A percentile compares a stretch with the other conserved stretches of the same genome.
Conservation (phyloP, 148 eudicot genomes). For the Pharnaceum exiguum region DNA sequence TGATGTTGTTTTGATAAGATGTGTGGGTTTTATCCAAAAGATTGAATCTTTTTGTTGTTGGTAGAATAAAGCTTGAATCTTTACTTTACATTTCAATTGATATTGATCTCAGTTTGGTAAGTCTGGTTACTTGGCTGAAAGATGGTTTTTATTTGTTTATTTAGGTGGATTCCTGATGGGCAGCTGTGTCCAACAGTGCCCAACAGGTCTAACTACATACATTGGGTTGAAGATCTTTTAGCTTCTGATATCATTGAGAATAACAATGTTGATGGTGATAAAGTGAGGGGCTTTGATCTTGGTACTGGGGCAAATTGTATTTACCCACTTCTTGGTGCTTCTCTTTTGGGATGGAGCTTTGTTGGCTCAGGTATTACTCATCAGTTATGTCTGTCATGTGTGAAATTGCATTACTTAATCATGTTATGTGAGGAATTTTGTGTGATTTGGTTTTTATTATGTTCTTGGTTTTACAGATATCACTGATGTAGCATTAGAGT, state of each 20-base stretch:
- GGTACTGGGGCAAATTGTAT: slow-evolving; percentile 97
- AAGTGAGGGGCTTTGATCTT: slow-evolving; percentile 79
- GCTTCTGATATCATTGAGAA: slow-evolving; percentile 60
- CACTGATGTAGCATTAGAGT: slow-evolving; percentile 83
- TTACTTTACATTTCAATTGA: background rate
- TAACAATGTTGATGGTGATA: slow-evolving; percentile 21
- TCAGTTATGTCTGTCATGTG: background rate
- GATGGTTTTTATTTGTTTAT: background rate
- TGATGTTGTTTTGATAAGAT: too few species aligned
- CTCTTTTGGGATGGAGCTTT: slow-evolving; percentile 82
- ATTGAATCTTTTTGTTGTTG: too few species aligned
- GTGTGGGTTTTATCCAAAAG: too few species aligned
- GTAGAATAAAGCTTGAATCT: too few species aligned
- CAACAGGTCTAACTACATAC: slow-evolving; percentile 92
- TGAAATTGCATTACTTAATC: background rate
- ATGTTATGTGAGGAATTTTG: background rate
- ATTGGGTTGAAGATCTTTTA: slow-evolving; percentile 91
- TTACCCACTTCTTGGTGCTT: slow-evolving; percentile 95
- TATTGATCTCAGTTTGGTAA: background rate
- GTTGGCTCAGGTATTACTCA: slow-evolving; percentile 75
- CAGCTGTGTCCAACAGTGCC: slow-evolving; percentile 98
- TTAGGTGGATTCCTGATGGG: slow-evolving; percentile 99
- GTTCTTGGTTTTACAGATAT: slow-evolving; percentile 55
- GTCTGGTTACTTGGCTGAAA: background rate
- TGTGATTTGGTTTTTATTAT: slow-evolving; percentile 3